Evolutionary conservation across 2,329 filamentous ascomycete species (phyloP), one percentile per base, ranked within the genome.

Genomic region (Didymella pinodella): DNA sequence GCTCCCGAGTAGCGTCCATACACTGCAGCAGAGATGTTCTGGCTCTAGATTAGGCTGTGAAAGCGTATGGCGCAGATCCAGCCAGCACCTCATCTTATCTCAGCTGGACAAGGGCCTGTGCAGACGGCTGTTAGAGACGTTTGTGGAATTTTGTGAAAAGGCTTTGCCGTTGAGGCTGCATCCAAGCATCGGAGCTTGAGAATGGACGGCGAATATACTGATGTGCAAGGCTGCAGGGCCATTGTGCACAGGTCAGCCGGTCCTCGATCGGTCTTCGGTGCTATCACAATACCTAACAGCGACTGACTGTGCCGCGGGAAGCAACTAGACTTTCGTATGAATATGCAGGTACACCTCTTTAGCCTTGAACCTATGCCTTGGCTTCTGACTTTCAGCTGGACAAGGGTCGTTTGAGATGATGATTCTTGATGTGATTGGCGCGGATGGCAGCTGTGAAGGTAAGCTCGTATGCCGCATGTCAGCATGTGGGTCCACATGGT

Each of bases 81-180:
- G 38, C 8, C 38, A 25, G 38, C 34, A 38, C n/a, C 3, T 25
- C 16, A 2, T 25, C 5, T 25, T 7, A 16, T 47, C 20, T 40
- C 47, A 49, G 47, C 32, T 49, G 14, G 32, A 49, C 32, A 49
- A 5, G 47, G 47, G 47, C 16, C 32, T 16, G 10, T 28, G 16
- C 2, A 8, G 22, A 26, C 4, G 20, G 20, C 11, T 14, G 20
- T 12, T 7, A 5, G 6, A 7, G 10, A 7, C 10, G 20, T n/a
- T 14, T 22, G 6, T 12, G 18, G 22, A 22, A 3, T 20, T 10
- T 16, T 5, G 6, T 7, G 18, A 25, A 11, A 3, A 43, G 11
- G 3, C 20, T 14, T 14, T 16, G 22, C 40, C 20, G 40, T 43
- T 43, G 7, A 18, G 7, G 7, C n/a, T 20, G 16, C n/a, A 20